Evolutionary conservation across 331 rosid genomes (phyloP).

Genomic region (Ulmus americana): DNA sequence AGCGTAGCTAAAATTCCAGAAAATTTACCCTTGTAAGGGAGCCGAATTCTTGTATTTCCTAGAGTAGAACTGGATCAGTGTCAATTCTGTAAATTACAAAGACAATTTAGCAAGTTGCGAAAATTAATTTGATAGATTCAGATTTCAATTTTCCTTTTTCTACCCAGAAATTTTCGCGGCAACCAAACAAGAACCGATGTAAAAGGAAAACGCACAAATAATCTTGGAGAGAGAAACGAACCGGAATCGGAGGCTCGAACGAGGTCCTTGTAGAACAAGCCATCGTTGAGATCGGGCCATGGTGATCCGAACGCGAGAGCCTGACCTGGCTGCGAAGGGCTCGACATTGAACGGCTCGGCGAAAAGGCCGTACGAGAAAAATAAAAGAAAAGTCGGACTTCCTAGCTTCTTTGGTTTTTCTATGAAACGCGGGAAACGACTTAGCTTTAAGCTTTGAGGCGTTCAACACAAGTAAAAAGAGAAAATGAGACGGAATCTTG

Average conservation of each 20-base stretch:
- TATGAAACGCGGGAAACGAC: too few species aligned
- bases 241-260: constrained; percentile 60
- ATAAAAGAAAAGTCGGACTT: too few species aligned
- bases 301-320: constrained; percentile 45
- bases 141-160: neutral
- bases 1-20: neutral
- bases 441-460: too few species aligned
- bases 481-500: too few species aligned
- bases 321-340: constrained; percentile 11
- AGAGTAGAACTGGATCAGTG: constrained; percentile 66
- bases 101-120: neutral
- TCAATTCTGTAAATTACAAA: constrained; percentile 37
- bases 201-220: neutral
- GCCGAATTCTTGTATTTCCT: constrained; percentile 67
- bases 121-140: neutral
- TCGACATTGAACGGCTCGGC: constrained; percentile 10
- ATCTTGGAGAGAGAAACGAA: constrained; percentile 14
- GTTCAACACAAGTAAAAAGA: too few species aligned
- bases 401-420: too few species aligned
- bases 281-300: constrained; percentile 80
- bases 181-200: neutral
- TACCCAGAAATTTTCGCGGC: neutral
- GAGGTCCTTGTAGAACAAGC: constrained; percentile 66
- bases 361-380: neutral
- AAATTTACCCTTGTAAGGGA: constrained; percentile 62